Evolutionary conservation across 768 basidiomycete genomes (phyloP), one percentile per base, ranked within the genome.

Genomic region (Mycena capillaripes): DNA sequence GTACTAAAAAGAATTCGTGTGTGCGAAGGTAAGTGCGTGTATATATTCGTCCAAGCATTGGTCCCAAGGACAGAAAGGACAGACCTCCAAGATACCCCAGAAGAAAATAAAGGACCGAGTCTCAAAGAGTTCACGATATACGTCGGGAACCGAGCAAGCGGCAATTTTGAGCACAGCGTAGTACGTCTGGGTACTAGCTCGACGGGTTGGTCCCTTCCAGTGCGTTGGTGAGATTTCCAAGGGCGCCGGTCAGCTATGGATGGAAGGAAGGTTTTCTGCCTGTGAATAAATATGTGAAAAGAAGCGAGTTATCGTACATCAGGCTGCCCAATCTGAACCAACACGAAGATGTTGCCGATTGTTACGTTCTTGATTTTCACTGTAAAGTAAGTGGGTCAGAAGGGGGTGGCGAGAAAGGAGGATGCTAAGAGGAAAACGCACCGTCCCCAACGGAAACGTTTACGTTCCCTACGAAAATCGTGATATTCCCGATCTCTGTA

Each of bases 251-350:
- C 29, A 69, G 29, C 60, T 69, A 16, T 38, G 7, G 11, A 16
- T 38, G 11, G 38, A 10, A 48, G n/a, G 7, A 14, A 23, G 42
- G 21, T 25, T 36, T 30, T 10, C 29, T 46, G 40, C 14, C 11
- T 30, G 52, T 62, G 4, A 52, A 11, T n/a, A 36, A 38, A 23
- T 0, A 44, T 6, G 29, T 6, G 17, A 8, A 17, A 27, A 34
- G 30, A 1, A 56, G 30, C 19, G 11, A 34, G 52, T 3, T 16
- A 12, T 25, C 69, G 64, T 55, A 72, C 74, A 62, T 75, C 71
- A 4, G 74, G 74, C 53, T 75, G 74, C 46, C 74, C 74, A 27
- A 75, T 75, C 55, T 75, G 74, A 11, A 75, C 74, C 55, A 75
- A 60, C 44, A 75, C 65, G 46, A 75, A 75, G 12, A 75, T 75